These are phyloP conservation scores for Carex scoparia DNA, from an alignment of 176 grass and related monocot genomes.

Conservation along the genomic window DNA sequence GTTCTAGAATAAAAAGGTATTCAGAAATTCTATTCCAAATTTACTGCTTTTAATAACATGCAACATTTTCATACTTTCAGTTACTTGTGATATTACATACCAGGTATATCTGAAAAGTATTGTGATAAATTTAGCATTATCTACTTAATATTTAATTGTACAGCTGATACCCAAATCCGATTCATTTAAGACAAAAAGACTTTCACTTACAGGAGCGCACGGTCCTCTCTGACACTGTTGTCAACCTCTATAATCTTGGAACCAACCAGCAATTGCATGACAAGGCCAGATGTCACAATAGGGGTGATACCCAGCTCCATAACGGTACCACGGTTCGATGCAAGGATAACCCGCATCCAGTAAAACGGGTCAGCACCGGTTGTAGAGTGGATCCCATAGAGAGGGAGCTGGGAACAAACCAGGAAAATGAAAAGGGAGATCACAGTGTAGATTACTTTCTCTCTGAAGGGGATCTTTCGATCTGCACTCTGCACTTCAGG, in stretches of 20 bases:
- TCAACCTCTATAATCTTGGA: constrained; percentile 49
- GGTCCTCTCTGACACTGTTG: constrained; percentile 39
- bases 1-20: neutral
- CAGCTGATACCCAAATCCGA: neutral
- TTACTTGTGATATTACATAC: neutral
- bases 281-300: constrained; percentile 48
- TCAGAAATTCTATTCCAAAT: neutral
- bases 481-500: constrained; percentile 43
- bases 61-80: neutral
- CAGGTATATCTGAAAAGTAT: neutral
- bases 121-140: neutral
- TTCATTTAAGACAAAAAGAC: neutral
- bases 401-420: constrained; percentile 39
- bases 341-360: constrained; percentile 52
- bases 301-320: constrained; percentile 56
- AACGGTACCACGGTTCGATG: constrained; percentile 48
- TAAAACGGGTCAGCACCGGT: constrained; percentile 42
- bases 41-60: neutral
- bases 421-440: constrained; percentile 47
- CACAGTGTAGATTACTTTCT: constrained; percentile 47
- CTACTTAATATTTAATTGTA: neutral
- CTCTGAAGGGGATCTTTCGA: constrained; percentile 38
- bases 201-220: constrained; percentile 35
- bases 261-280: constrained; percentile 47
- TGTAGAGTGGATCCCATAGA: constrained; percentile 45